Evolutionary conservation across 345 rosid species (phyloP).

Genomic region (Gossypium rotundifolium): DNA sequence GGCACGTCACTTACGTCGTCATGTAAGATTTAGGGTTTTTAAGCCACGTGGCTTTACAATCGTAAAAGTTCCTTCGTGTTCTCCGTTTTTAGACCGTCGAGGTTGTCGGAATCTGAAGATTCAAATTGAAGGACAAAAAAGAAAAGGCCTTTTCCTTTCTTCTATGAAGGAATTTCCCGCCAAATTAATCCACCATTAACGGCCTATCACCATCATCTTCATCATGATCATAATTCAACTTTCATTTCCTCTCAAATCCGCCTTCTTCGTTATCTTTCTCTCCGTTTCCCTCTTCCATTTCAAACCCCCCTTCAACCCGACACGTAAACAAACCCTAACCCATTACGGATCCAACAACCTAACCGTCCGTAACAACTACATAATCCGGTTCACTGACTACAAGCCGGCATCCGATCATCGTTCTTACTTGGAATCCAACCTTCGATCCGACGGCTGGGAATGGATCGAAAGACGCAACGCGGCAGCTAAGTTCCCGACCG

Average conservation of each 20-base stretch:
- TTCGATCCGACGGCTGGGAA: constrained; percentile 61
- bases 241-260: constrained; percentile 20
- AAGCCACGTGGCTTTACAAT: neutral
- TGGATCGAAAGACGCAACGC: constrained; percentile 85
- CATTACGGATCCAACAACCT: constrained; percentile 16
- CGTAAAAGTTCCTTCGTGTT: neutral
- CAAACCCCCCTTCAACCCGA: constrained; percentile 22
- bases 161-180: constrained; percentile 30
- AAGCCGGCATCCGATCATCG: constrained; percentile 46
- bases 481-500: constrained; percentile 71
- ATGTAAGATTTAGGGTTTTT: neutral
- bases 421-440: constrained; percentile 44
- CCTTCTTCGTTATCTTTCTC: constrained; percentile 21
- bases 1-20: neutral
- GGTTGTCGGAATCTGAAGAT: constrained; percentile 1
- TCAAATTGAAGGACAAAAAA: neutral
- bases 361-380: constrained; percentile 33
- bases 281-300: constrained; percentile 37
- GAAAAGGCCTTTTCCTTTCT: neutral
- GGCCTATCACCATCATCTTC: neutral
- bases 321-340: constrained; percentile 20
- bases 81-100: neutral
- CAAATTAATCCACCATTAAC: constrained; percentile 12
- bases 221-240: constrained; percentile 12
- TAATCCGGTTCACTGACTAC: constrained; percentile 83